Evolutionary conservation across 257 asterid species (phyloP).

Genomic region (Nicotiana knightiana): DNA sequence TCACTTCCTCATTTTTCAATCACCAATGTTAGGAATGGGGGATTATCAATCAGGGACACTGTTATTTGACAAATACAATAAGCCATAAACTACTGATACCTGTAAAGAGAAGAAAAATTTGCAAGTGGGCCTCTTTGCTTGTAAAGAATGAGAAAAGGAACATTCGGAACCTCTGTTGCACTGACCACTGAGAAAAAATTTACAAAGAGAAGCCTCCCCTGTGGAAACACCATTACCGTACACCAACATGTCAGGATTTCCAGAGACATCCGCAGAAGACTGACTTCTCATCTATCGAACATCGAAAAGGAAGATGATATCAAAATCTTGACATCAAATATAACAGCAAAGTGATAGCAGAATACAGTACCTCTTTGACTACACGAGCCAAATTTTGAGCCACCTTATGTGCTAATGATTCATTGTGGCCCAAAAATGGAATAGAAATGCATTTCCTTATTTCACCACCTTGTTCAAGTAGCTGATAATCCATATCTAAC

Average conservation of each 20-base stretch:
- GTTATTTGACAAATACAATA: neutral
- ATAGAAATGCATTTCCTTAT: constrained; percentile 41
- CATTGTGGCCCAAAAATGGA: constrained; percentile 61
- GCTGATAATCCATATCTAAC: constrained; percentile 30
- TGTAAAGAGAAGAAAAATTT: constrained; percentile 80
- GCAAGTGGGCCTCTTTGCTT: constrained; percentile 58
- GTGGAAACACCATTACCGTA: constrained; percentile 15
- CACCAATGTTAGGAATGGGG: neutral
- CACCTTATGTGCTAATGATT: constrained; percentile 44
- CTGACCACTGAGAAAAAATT: constrained; percentile 50
- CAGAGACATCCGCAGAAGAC: constrained; percentile 35
- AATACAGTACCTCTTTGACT: constrained; percentile 64
- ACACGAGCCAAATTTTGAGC: constrained; percentile 52
- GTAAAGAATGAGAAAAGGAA: constrained; percentile 65
- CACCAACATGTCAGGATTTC: constrained; percentile 18
- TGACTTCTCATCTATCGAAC: constrained; percentile 60
- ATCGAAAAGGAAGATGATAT: constrained; percentile 17
- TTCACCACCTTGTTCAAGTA: constrained; percentile 35
- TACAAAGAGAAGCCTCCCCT: constrained; percentile 49
- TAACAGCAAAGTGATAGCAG: constrained; percentile 12
- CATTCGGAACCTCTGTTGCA: constrained; percentile 85
- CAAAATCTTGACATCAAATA: constrained; percentile 21
- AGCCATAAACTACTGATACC: constrained; percentile 35
- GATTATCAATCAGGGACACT: neutral
- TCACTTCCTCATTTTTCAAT: neutral